Evolutionary conservation across 73 alveolate genomes (phyloP), one percentile per base, ranked within the genome.

Genomic region (Stentor coeruleus): DNA sequence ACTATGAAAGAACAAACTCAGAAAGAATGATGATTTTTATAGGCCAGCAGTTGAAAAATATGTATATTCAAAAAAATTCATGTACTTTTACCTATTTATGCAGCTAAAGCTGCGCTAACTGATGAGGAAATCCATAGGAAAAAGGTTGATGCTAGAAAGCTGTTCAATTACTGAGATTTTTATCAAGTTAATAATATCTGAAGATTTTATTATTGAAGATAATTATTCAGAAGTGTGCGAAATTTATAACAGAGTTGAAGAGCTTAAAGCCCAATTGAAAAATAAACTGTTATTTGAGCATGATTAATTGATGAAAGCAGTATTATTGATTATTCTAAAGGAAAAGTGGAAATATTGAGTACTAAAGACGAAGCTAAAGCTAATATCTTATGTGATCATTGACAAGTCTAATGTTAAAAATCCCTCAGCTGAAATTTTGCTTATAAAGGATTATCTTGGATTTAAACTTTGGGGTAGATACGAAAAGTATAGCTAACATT

Each of bases 1-100:
- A 91, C 77, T 60, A 86, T 4, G 88, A 92, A 2, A 79, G 81
- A 1, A 82, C 79, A 42, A 77, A 83, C 3, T 59, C 90, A 3
- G 91, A 88, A 58, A 76, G 82, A 76, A 37, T 88, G 59, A 91
- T 75, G 83, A n/a, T 20, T 75, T 39, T 35, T 75, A 66, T 2
- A 28, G 83, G 20, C 83, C 83, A 1, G 83, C 83, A 0, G 83
- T 75, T 15, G 83, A 75, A 38, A 75, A 75, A 75, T 75, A 39
- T 38, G 33, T 75, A 15, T 75, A 20, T 38, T 30, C 80, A 36
- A 75, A 75, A 3, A 49, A 11, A 49, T 49, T 11, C 66, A n/a
- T n/a, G 59, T 14, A n/a, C 26, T 75, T 14, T 37, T 39, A 6
- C 35, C 26, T 75, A 75, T 75, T 39, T 75, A 75, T 75, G 38